A percentile compares a stretch with the other conserved stretches of the same genome.
These are phyloP conservation scores for Camellia granthamiana DNA, from an alignment of 148 eudicot species.

Conservation along the genomic window DNA sequence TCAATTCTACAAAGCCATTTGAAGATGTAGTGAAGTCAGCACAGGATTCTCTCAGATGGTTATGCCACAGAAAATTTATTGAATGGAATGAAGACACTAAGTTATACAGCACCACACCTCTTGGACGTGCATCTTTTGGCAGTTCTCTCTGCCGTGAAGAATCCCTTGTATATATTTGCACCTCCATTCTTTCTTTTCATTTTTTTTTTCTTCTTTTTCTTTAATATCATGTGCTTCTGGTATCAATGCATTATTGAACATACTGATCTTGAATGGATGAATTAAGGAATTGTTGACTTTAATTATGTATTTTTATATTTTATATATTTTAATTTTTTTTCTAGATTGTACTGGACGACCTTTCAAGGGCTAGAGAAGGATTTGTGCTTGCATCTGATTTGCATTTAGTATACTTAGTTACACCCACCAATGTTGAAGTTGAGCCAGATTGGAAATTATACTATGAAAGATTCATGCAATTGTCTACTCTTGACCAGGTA, in stretches of 20 bases:
- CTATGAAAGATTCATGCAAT: slow-evolving; percentile 91
- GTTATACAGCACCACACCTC: slow-evolving; percentile 82
- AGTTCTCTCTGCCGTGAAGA: slow-evolving; percentile 96
- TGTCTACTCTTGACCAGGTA: slow-evolving; percentile 88
- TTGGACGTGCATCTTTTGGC: slow-evolving; percentile 96
- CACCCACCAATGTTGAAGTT: slow-evolving; percentile 96
- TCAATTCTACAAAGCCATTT: slow-evolving; percentile 95
- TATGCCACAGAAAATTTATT: slow-evolving; percentile 87
- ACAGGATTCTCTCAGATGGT: slow-evolving; percentile 92
- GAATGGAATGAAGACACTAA: slow-evolving; percentile 96
- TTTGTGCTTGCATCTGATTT: slow-evolving; percentile 98
- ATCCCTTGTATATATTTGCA: slow-evolving; percentile 66
- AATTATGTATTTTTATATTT: slow-evolving; percentile 5
- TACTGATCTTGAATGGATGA: not conserved
- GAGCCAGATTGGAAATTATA: slow-evolving; percentile 99
- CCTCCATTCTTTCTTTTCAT: not conserved
- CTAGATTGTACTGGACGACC: slow-evolving; percentile 94
- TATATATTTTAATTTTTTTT: not conserved
- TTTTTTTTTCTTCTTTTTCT: not conserved
- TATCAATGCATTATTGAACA: not conserved
- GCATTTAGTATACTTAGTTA: slow-evolving; percentile 92
- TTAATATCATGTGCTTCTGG: not conserved
- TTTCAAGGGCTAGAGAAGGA: slow-evolving; percentile 94
- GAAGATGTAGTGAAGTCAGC: slow-evolving; percentile 98
- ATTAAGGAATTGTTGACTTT: not conserved